Base-by-base conservation (phyloP, 2,329 filamentous ascomycete genomes). In the Aschersonia sp. region DNA sequence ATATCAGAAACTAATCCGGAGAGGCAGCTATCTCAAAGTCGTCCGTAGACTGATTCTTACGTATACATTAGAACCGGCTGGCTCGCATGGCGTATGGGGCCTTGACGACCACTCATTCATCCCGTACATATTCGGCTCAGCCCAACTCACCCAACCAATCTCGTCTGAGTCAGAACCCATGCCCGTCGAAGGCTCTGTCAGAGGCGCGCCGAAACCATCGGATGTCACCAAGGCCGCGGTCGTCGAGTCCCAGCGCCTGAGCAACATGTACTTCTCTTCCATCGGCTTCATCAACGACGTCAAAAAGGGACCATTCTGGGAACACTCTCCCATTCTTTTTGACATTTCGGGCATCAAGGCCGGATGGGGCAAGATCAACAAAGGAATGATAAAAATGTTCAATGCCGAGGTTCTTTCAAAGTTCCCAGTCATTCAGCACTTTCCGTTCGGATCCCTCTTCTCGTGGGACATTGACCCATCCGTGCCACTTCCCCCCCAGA, bases 381-480 rank as follows among this genome's bases (percentile, higher is more conserved):
- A 89, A 81, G 92, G 92, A 46, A 97, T 98, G 92, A 79, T 98
- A 58, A 98, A 97, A 67, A 98, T 98, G 92, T 98, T 90, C 68
- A 88, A 94, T 55, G 92, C 87, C 14, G 92, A 98, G 68, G 92
- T 98, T 4, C 72, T 98, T 11, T 87, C 85, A 40, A 98, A 98
- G 64, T 96, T 96, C 60, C 92, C 92, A 3, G 92, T 98, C 3
- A 87, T 98, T n/a, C 92, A 98, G 65, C 92, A 98, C 65, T 97
- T 92, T 55, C 78, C 75, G 3, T 90, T 92, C 55, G 86, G 86
- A 30, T 83, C 81, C 5, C 68, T 92, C n/a, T 87, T 90, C 60
- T 78, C 75, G 39, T 90, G 84, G 83, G 79, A 86, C 2, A 66
- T 63, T 44, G 82, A 88, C 58, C 81, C 81, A 0, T 67, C 76